Evolutionary conservation across 108 stramenopile species (phyloP).

Genomic region (Heterococcus sp.): DNA sequence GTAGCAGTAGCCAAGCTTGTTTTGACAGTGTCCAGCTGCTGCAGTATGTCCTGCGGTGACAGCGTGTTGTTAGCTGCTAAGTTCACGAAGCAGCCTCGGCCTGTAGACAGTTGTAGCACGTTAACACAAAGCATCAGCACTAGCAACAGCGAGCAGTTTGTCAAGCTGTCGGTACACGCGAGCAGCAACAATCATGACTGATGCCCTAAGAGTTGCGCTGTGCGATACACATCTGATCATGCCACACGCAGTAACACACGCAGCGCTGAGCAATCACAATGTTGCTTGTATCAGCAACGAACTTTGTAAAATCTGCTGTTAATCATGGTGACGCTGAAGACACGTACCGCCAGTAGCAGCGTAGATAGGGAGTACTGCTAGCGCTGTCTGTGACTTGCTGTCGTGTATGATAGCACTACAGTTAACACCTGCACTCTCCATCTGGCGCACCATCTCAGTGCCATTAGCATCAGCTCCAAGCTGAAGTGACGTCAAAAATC

Average conservation of each 20-base stretch:
- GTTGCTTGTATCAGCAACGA: no score
- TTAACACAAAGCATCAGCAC: no score
- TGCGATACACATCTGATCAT: no score
- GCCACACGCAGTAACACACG: no score
- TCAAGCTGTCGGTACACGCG: no score
- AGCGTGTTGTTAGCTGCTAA: constrained; percentile 40
- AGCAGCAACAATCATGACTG: no score
- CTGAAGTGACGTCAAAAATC: background rate
- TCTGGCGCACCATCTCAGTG: constrained; percentile 35
- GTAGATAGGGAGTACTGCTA: constrained; percentile 49
- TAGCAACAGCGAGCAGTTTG: no score
- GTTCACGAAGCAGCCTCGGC: constrained; percentile 50
- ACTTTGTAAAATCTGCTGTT: no score
- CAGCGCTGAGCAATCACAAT: no score
- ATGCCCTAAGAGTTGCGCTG: no score
- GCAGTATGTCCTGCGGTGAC: constrained; percentile 1
- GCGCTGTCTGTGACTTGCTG: constrained; percentile 12
- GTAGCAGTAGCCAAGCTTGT: background rate
- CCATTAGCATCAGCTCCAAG: constrained; percentile 46
- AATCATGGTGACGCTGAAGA: no score
- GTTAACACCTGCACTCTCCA: constrained; percentile 40
- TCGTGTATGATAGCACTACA: constrained; percentile 30
- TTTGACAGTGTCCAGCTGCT: background rate
- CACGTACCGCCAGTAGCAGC: background rate
- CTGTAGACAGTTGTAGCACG: no score